Percentiles rank a stretch among this genome's conserved stretches.
These are phyloP conservation scores for Boletus rex-veris DNA, from an alignment of 768 basidiomycete genomes.

Conservation along the genomic window DNA sequence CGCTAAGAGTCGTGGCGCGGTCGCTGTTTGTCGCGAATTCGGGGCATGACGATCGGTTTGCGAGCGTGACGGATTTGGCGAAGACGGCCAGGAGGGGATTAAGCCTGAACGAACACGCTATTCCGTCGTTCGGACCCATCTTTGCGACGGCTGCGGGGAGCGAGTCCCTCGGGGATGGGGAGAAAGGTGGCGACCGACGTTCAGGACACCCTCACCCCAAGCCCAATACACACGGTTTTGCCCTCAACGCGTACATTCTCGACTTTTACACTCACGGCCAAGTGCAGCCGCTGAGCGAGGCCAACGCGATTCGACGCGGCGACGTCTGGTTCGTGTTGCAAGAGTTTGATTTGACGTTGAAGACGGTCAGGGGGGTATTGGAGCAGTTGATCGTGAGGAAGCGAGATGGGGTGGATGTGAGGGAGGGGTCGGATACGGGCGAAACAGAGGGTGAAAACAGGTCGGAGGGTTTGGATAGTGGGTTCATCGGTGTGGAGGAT, in stretches of 20 bases:
- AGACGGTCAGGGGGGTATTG: slow-evolving; percentile 47
- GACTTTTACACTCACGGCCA: slow-evolving; percentile 73
- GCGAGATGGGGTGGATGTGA: slow-evolving; percentile 10
- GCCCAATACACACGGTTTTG: slow-evolving; percentile 7
- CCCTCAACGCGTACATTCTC: slow-evolving; percentile 61
- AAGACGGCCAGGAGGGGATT: slow-evolving; percentile 51
- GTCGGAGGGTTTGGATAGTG: slow-evolving; percentile 30
- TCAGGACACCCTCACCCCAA: neutral
- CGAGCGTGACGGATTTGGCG: slow-evolving; percentile 48
- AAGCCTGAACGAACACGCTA: slow-evolving; percentile 54
- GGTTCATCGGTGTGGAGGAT: slow-evolving; percentile 29
- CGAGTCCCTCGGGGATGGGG: neutral
- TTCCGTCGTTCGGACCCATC: slow-evolving; percentile 49
- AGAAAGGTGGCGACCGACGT: neutral
- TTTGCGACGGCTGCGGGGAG: slow-evolving; percentile 24
- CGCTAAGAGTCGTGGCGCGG: slow-evolving; percentile 41
- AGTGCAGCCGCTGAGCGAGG: slow-evolving; percentile 40
- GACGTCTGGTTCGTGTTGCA: slow-evolving; percentile 65
- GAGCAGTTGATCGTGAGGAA: slow-evolving; percentile 42
- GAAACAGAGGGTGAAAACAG: slow-evolving; percentile 6
- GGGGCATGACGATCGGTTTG: slow-evolving; percentile 57
- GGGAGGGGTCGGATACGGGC: slow-evolving; percentile 13
- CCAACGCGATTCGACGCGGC: slow-evolving; percentile 58
- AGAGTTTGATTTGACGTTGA: slow-evolving; percentile 52
- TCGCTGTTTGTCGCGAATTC: slow-evolving; percentile 68